phyloP scores from a whole-genome alignment of 768 basidiomycete genomes.

The Suillus cothurnatus region DNA sequence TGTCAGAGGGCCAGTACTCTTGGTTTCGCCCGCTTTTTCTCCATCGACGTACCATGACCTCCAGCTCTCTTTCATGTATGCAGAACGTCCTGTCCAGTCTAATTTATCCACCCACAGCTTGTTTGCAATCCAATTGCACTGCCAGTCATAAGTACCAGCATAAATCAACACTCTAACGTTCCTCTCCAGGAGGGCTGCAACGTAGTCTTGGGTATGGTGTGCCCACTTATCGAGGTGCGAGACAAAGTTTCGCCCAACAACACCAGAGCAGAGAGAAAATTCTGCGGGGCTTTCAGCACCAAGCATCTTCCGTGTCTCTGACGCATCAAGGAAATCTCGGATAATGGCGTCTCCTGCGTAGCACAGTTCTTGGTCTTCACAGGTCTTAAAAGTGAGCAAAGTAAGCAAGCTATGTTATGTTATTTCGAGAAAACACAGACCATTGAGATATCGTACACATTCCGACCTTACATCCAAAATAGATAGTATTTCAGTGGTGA shows the following conservation, averaged over 20 bases:
- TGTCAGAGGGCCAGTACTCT: constrained; percentile 57
- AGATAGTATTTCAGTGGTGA: not conserved
- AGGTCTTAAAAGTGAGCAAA: constrained; percentile 19
- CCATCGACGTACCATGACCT: constrained; percentile 60
- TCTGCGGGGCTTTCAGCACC: constrained; percentile 50
- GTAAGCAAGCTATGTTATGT: constrained; percentile 2
- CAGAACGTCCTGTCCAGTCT: constrained; percentile 60
- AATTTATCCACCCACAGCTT: constrained; percentile 59
- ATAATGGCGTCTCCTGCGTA: constrained; percentile 44
- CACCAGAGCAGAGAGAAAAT: constrained; percentile 57
- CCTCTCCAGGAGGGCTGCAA: constrained; percentile 55
- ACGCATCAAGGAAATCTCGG: constrained; percentile 47
- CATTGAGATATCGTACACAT: constrained; percentile 64
- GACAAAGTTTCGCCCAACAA: constrained; percentile 53
- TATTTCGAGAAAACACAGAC: constrained; percentile 18
- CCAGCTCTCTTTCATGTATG: constrained; percentile 45
- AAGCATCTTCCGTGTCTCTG: constrained; percentile 43
- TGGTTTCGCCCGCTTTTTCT: constrained; percentile 55
- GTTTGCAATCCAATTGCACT: constrained; percentile 68
- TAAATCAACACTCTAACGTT: constrained; percentile 55
- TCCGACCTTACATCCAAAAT: constrained; percentile 36
- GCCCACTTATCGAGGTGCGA: constrained; percentile 63
- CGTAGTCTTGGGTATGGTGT: constrained; percentile 58
- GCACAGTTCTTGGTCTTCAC: constrained; percentile 34
- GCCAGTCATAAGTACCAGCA: constrained; percentile 57